Conservation (phyloP, 306 rosid species). For the Cucurbita ficifolia region DNA sequence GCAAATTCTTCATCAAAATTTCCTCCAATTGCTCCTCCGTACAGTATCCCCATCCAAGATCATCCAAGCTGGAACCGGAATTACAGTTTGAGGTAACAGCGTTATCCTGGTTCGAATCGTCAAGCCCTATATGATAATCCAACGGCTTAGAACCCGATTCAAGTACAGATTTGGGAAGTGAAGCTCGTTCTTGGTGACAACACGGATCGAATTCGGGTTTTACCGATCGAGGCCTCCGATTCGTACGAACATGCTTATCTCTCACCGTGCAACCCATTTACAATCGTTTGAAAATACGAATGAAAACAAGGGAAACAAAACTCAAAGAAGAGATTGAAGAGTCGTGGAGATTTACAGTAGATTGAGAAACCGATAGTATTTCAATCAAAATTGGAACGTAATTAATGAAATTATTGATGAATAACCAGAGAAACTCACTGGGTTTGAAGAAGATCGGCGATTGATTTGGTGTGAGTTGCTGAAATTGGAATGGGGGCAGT, state of each 20-base stretch:
- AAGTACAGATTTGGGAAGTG: conserved; percentile 53
- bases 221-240: conserved; percentile 47
- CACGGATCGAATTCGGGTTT: conserved; percentile 38
- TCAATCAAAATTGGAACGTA: neutral
- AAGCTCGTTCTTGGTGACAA: conserved; percentile 26
- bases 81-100: conserved; percentile 13
- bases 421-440: conserved; percentile 2
- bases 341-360: neutral
- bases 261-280: conserved; percentile 76
- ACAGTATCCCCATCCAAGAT: conserved; percentile 75
- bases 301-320: neutral
- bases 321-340: neutral
- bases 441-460: conserved; percentile 2
- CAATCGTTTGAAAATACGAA: neutral
- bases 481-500: neutral
- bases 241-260: conserved; percentile 70
- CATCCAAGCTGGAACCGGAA: conserved; percentile 32
- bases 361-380: neutral
- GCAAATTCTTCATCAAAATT: conserved; percentile 59
- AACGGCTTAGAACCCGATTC: conserved; percentile 58
- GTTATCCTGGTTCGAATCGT: conserved; percentile 25
- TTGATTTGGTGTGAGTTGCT: neutral
- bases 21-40: conserved; percentile 90
- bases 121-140: conserved; percentile 21
- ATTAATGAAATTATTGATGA: neutral